phyloP scores from a whole-genome alignment of 805 yeast species.

The Vanderwaltozyma yarrowii region DNA sequence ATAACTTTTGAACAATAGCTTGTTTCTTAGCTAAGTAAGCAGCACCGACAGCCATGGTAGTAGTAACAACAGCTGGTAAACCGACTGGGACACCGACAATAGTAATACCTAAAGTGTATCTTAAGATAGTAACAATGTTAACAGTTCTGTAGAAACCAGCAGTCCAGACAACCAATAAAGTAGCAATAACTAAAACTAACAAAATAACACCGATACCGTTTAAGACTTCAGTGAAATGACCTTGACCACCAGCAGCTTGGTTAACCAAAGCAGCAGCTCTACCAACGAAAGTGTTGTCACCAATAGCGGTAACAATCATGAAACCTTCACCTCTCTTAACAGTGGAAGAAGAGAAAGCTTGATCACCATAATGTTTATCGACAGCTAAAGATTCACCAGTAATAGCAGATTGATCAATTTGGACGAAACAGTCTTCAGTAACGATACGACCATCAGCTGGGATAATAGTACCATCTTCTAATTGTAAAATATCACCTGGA shows the following conservation, averaged over 20 bases:
- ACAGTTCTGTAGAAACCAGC: constrained; percentile 91
- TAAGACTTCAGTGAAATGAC: constrained; percentile 95
- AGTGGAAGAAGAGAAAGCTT: constrained; percentile 83
- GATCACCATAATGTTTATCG: constrained; percentile 82
- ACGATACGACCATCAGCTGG: constrained; percentile 90
- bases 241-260: constrained; percentile 86
- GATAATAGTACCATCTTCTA: constrained; percentile 88
- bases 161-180: constrained; percentile 84
- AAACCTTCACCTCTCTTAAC: constrained; percentile 93
- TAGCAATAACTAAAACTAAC: constrained; percentile 77
- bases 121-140: constrained; percentile 74
- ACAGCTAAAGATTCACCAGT: constrained; percentile 97
- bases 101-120: constrained; percentile 91
- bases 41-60: constrained; percentile 99
- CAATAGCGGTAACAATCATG: constrained; percentile 90
- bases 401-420: constrained; percentile 92
- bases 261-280: constrained; percentile 95
- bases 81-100: constrained; percentile 98
- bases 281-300: constrained; percentile 93
- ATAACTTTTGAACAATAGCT: constrained; percentile 93
- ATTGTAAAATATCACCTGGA: constrained; percentile 88
- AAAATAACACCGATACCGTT: constrained; percentile 95
- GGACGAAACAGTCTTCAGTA: constrained; percentile 75
- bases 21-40: constrained; percentile 94
- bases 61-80: constrained; percentile 97